These are phyloP conservation scores for Przewalskia tangutica DNA, from an alignment of 257 asterid species.

Conservation along the genomic window DNA sequence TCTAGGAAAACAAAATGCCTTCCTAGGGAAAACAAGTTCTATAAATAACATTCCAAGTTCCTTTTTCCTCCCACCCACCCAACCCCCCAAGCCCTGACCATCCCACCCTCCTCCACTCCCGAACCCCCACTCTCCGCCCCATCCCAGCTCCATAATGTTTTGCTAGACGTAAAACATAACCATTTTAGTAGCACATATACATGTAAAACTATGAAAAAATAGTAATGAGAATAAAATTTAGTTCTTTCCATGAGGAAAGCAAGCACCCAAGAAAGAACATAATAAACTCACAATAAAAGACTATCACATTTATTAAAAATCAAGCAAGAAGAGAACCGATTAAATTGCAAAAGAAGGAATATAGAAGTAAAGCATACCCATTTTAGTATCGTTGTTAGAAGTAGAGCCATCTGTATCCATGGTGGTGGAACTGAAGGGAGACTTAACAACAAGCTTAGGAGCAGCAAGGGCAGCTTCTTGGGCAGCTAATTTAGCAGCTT, in stretches of 20 bases:
- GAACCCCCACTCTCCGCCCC: no score
- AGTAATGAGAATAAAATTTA: not conserved
- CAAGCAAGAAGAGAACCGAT: not conserved
- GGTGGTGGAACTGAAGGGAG: slow-evolving; percentile 9
- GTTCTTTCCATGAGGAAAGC: not conserved
- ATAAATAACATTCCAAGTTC: no score
- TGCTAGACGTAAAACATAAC: no score
- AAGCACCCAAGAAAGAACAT: not conserved
- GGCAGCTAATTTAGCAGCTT: slow-evolving; percentile 73
- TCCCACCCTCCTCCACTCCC: no score
- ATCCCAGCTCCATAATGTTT: no score
- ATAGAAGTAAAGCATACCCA: slow-evolving; percentile 9
- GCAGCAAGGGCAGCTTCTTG: slow-evolving; percentile 86
- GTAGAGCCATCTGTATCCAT: slow-evolving; percentile 8
- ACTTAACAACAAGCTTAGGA: slow-evolving; percentile 67
- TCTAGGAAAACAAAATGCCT: no score
- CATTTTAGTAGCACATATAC: not conserved
- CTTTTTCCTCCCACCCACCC: no score
- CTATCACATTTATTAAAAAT: not conserved
- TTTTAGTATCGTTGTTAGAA: slow-evolving; percentile 20
- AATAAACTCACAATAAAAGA: not conserved
- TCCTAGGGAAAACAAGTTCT: no score
- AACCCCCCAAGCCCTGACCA: no score
- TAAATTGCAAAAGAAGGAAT: not conserved
- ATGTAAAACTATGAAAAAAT: not conserved